Evolutionary conservation across 1,139 yeast species (phyloP).

Genomic region (Scheffersomyces parashehatae): DNA sequence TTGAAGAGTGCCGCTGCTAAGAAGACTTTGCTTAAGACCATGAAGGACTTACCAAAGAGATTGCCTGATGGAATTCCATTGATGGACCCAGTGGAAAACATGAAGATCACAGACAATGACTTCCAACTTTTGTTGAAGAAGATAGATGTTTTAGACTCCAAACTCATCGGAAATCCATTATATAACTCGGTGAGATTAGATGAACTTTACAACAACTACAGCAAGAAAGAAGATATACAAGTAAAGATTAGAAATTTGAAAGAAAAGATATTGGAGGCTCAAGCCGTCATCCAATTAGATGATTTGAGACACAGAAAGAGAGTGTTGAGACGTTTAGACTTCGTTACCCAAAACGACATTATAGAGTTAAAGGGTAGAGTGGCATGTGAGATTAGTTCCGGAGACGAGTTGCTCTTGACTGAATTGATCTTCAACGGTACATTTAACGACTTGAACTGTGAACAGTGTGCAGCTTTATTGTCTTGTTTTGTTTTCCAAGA

Average conservation of each 20-base stretch:
- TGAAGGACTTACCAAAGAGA: slow-evolving; percentile 76
- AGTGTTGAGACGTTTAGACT: slow-evolving; percentile 79
- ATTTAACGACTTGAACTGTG: slow-evolving; percentile 82
- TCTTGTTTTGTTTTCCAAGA: slow-evolving; percentile 98
- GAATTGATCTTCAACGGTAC: slow-evolving; percentile 95
- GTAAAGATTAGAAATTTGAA: slow-evolving; percentile 61
- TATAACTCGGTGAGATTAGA: slow-evolving; percentile 62
- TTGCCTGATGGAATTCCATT: slow-evolving; percentile 88
- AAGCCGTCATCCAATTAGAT: slow-evolving; percentile 89
- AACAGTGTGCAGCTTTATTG: slow-evolving; percentile 87
- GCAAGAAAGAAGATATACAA: slow-evolving; percentile 62
- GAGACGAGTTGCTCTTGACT: slow-evolving; percentile 85
- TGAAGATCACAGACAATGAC: slow-evolving; percentile 85
- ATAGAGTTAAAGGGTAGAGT: slow-evolving; percentile 93
- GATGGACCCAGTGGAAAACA: slow-evolving; percentile 85
- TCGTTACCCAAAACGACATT: slow-evolving; percentile 79
- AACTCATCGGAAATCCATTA: slow-evolving; percentile 69
- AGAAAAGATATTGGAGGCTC: slow-evolving; percentile 75
- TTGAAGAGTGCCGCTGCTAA: slow-evolving; percentile 69
- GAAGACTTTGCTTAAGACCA: slow-evolving; percentile 71
- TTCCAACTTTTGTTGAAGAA: slow-evolving; percentile 72
- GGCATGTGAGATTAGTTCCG: slow-evolving; percentile 95
- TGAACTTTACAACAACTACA: slow-evolving; percentile 64
- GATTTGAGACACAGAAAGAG: slow-evolving; percentile 91
- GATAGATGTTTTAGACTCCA: slow-evolving; percentile 77